Conservation (phyloP, 2,329 filamentous ascomycete genomes). For the Colletotrichum tanaceti region DNA sequence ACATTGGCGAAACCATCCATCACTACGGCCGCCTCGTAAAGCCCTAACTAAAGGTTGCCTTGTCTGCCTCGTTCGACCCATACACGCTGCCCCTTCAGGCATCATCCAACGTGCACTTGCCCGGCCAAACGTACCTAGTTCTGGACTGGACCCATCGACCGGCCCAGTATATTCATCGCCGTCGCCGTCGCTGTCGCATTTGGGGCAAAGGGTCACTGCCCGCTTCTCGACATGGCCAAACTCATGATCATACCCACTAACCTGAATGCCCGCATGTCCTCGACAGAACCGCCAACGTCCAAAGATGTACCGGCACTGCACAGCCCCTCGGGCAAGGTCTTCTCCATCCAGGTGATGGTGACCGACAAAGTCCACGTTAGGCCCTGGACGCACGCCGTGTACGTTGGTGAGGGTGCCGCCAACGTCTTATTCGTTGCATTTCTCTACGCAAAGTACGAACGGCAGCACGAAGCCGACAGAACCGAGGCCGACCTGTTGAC, state of each 20-base stretch:
- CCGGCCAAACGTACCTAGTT: not conserved
- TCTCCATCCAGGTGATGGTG: slow-evolving; percentile 5
- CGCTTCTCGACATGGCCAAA: slow-evolving; percentile 8
- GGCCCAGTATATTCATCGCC: not conserved
- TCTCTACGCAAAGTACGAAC: not conserved
- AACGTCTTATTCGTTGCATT: slow-evolving; percentile 74
- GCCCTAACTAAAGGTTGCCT: not conserved
- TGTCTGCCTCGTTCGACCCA: not conserved
- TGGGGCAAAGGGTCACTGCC: not conserved
- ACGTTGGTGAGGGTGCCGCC: slow-evolving; percentile 77
- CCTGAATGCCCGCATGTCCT: not conserved
- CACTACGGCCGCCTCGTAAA: slow-evolving; percentile 10
- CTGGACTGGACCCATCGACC: not conserved
- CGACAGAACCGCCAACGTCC: not conserved
- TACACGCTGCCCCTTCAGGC: not conserved
- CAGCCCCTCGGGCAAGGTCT: slow-evolving; percentile 17
- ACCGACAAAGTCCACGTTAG: slow-evolving; percentile 35
- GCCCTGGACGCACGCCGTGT: slow-evolving; percentile 43
- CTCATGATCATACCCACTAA: slow-evolving; percentile 8
- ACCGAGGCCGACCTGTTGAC: slow-evolving; percentile 19
- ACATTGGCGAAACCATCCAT: slow-evolving; percentile 7
- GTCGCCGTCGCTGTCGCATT: not conserved
- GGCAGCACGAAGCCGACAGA: slow-evolving; percentile 1
- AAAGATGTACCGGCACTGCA: slow-evolving; percentile 11
- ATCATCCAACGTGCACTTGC: not conserved